Evolutionary conservation across 2,329 filamentous ascomycete species (phyloP), one percentile per base, ranked within the genome.

Genomic region (Diaporthe batatas): DNA sequence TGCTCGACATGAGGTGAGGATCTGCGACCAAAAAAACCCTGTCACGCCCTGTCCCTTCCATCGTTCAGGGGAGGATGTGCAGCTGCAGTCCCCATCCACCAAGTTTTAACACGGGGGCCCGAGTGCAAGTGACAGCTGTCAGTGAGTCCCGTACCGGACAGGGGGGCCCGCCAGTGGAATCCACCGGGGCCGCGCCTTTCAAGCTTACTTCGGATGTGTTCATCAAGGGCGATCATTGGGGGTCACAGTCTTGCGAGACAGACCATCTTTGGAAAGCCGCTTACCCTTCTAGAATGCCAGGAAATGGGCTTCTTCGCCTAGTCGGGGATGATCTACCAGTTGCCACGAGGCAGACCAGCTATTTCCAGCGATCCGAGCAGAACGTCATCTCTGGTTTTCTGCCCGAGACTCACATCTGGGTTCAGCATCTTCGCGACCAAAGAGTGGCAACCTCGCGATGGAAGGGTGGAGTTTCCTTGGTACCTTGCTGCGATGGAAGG

Each of bases 61-160:
- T 47, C 32, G 29, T 36, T 53, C 47, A 67, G 62, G 47, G 21
- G 59, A 51, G 42, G 44, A n/a, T 34, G 21, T 34, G 29, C 62
- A 64, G 25, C 29, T 25, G 47, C 47, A 53, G 32, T 39, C 29
- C 7, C 29, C 62, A 67, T 67, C 8, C 62, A 39, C 6, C 47
- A 53, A 11, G 42, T 49, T 42, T 47, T 39, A 64, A 55, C 47
- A 55, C 53, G 67, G 70, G 73, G 51, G 25, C 59, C 59, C 47
- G 23, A 55, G 42, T 29, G 42, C 39, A 32, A 57, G 59, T 74
- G 73, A 74, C 73, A 74, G 70, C 73, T 74, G 73, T 74, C 73
- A 74, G 73, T 21, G 47, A 68, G 14, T 42, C 49, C 36, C 44
- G 51, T 70, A 32, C 71, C 70, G 70, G 55, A 51, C 70, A 65